Evolutionary conservation across 805 yeast genomes (phyloP), one percentile per base, ranked within the genome.

Genomic region (Sugiyamaella chiloensis): DNA sequence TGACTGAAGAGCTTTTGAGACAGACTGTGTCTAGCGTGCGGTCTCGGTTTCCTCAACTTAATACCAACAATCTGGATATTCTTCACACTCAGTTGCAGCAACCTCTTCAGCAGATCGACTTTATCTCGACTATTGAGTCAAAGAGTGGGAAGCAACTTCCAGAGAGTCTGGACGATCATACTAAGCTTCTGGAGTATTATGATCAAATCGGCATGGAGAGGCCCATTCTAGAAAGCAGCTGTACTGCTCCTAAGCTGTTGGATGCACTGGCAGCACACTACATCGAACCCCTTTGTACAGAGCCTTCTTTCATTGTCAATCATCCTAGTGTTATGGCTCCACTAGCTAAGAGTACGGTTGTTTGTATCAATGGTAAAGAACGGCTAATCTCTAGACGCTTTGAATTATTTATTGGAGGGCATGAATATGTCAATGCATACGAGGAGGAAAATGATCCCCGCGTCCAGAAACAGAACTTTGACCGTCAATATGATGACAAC

Each of bases 391-490:
- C 95, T 0, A 73, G 79, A 40, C 66, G 99, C 41, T 93, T 91
- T 61, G 99, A 93, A 67, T 65, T 93, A 40, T 89, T 87, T 60
- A 81, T 93, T 47, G 68, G 75, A 36, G 90, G 93, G 0, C 75
- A 76, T 53, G 99, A 93, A 65, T 83, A 81, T 52, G 85, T 84
- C 21, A 93, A 93, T 63, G 96, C 98, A 0, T 93, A 93, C 62
- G 99, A 93, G 57, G 99, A 93, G 65, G 98, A 93, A 61, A 93
- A 93, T 65, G 80, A 83, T 34, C 99, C 99, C 0, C 74, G 74
- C 50, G 72, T 70, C 24, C 99, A 93, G 63, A 59, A 66, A 3
- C 54, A 51, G 1, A 89, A 89, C 57, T 87, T 91, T 59, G 53
- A 66, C 49, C 53, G 62, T 2, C 97, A 91, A 60, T 24, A 34